Conservation (phyloP, 176 grass and related monocot genomes). For the Puccinellia tenuiflora region DNA sequence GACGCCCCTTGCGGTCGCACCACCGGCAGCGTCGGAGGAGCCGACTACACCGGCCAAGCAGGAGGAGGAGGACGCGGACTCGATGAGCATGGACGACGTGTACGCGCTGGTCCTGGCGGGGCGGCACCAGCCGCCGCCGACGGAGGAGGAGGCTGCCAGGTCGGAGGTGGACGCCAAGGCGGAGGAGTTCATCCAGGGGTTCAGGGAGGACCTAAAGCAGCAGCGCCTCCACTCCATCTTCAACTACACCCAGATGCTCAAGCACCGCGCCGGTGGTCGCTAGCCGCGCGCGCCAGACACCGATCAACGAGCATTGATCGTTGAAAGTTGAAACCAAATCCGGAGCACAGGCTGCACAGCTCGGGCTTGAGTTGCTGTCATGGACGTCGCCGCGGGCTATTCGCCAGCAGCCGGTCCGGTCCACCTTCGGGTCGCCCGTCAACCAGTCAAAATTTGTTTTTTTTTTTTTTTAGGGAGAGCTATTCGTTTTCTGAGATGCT, state of each 20-base stretch:
- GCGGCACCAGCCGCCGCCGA: neutral
- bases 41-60: neutral
- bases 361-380: neutral
- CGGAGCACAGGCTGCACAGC: neutral
- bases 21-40: neutral
- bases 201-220: constrained; percentile 31
- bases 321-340: neutral
- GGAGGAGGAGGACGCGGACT: neutral
- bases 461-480: neutral
- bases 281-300: neutral
- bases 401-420: neutral
- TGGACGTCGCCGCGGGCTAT: neutral
- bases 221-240: constrained; percentile 49
- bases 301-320: neutral
- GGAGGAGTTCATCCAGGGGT: constrained; percentile 31
- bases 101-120: constrained; percentile 26
- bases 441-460: neutral
- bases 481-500: neutral
- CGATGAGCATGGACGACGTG: constrained; percentile 47
- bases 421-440: neutral
- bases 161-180: constrained; percentile 41
- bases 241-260: constrained; percentile 61
- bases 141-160: constrained; percentile 7
- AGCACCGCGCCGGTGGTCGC: neutral
- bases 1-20: neutral